Base-by-base conservation (phyloP, 1,139 yeast genomes). In the Nakaseomyces kungkrabaensis region DNA sequence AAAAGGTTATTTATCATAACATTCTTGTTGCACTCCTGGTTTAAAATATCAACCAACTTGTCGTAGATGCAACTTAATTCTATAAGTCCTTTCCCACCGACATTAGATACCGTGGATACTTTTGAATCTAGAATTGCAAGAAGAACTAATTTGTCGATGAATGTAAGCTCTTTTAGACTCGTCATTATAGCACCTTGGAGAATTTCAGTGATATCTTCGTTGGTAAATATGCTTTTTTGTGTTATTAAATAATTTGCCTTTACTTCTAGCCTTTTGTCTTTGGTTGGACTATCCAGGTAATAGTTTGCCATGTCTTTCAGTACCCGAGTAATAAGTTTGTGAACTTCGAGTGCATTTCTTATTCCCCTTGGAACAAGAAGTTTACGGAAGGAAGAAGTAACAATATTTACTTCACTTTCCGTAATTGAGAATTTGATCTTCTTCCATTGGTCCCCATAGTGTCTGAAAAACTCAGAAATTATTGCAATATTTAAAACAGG, bases 81-180 rank as follows among this genome's bases (percentile, higher is more conserved):
- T 7, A 41, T 41, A 4, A 38, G 13, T 5, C 17, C 42, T 25
- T 13, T 25, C 5, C n/a, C 17, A 4, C 31, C 42, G 4, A 4
- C 11, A 8, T 27, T 29, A 4, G 11, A 25, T n/a, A 27, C 25
- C 1, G 11, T 13, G 10, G 44, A 13, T 4, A 8, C 25, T 13
- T 29, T 41, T 2, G 34, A 5, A 2, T 27, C 24, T 29, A 41
- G 25, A n/a, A 29, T 41, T 5, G 34, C 33, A 13, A 41, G 25
- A 25, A 41, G 25, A 6, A 41, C 44, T 13, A 41, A 29, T 34
- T 41, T 41, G n/a, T 41, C 44, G 33, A 41, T 29, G n/a, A 41
- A 41, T 5, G 34, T 41, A 5, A 41, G 34, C 24, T 41, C 44
- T 22, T 27, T 29, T 11, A 41, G 24, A 29, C 34, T 41, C n/a